Base-by-base conservation (phyloP, 192 early-diverging fungal species). In the Backusella macrospora region DNA sequence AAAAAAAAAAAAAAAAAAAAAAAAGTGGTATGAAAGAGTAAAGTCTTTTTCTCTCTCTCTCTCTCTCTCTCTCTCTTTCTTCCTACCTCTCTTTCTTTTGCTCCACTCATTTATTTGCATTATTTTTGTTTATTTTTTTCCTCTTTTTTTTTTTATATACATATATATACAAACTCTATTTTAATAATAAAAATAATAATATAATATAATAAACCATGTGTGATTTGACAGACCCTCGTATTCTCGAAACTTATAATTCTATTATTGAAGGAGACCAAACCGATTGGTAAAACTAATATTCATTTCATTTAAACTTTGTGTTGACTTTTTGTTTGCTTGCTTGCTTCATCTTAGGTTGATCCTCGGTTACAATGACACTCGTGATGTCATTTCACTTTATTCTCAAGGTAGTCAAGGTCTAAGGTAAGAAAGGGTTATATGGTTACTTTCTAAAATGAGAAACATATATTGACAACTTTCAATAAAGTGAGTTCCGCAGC, bases 371-470 rank as follows among this genome's bases (percentile, higher is more conserved):
- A 81, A 87, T 73, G 86, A 90, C 65, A 84, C 87, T 16, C 73
- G 89, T 43, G 89, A 90, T 71, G 85, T 87, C 70, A 87, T 90
- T 76, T 90, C 89, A 26, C 73, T 90, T 34, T 87, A 88, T 76
- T 71, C 76, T 34, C 84, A 82, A 39, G 89, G 89, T 23, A 75
- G 77, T 44, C 76, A 82, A 45, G 89, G 89, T 45, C 65, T 90
- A 46, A 78, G 76, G 64, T 82, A 76, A 15, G 43, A n/a, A 52
- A 21, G 7, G 8, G 9, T 21, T 52, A 21, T 2, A 18, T 52
- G 21, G 10, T 18, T 3, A 3, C 49, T 18, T 52, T 1, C 21
- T 18, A 16, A 26, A 49, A 59, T 59, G 12, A 23, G 21, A 49
- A 59, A 10, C 10, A 10, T 43, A 43, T 4, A 43, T 5, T 43